Evolutionary conservation across 2,329 filamentous ascomycete species (phyloP).

Genomic region (Truncatella angustata): DNA sequence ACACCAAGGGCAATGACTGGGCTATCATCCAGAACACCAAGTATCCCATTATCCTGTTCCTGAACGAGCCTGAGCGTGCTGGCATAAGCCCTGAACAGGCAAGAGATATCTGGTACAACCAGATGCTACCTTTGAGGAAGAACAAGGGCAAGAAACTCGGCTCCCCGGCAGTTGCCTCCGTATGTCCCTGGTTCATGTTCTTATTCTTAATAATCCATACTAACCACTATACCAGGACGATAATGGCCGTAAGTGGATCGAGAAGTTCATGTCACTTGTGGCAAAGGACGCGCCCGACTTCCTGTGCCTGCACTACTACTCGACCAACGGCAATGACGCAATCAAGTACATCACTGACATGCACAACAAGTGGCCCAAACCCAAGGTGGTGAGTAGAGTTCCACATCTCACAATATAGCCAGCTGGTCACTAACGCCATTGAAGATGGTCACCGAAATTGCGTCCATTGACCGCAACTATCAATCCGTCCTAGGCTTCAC

Average conservation of each 20-base stretch:
- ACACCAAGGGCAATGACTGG: conserved; percentile 9
- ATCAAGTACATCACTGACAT: background rate
- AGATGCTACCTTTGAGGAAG: conserved; percentile 12
- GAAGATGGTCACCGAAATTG: conserved; percentile 40
- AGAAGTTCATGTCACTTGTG: conserved; percentile 7
- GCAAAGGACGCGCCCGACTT: conserved; percentile 1
- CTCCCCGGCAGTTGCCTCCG: background rate
- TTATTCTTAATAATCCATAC: background rate
- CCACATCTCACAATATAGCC: background rate
- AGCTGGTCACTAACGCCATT: conserved; percentile 6
- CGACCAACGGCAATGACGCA: background rate
- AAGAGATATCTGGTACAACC: background rate
- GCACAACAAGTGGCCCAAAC: conserved; percentile 14
- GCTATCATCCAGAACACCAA: conserved; percentile 18
- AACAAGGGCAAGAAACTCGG: conserved; percentile 23
- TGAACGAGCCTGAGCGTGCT: conserved; percentile 10
- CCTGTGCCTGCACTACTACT: conserved; percentile 8
- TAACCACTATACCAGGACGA: conserved; percentile 13
- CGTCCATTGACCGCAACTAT: conserved; percentile 34
- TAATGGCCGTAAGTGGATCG: conserved; percentile 16
- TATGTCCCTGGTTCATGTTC: background rate
- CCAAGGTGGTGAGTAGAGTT: conserved; percentile 19
- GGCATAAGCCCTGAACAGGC: conserved; percentile 1
- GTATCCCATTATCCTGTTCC: background rate
- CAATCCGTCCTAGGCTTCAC: conserved; percentile 37